Base-by-base conservation (phyloP, 331 rosid genomes). In the Quercus tomentella region DNA sequence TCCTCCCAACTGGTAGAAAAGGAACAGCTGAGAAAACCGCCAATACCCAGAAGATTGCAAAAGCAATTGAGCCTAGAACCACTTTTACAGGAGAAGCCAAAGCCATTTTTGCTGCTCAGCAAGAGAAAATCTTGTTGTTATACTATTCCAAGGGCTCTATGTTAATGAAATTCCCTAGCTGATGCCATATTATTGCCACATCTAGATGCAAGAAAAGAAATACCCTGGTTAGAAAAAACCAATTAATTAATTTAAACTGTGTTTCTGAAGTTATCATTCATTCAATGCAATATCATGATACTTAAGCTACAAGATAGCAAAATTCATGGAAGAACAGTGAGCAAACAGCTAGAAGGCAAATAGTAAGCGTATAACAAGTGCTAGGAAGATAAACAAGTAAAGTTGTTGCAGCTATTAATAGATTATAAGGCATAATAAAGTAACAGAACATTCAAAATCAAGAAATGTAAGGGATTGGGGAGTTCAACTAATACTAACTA, bases 1-100 rank as follows among this genome's bases (percentile, higher is more conserved):
- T 91, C 80, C 98, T 87, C 4, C 98, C 97, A 71, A 91, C 78
- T 2, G 97, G 97, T 62, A 94, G 85, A 72, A 89, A 88, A 30
- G 98, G 97, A 26, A 94, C 94, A 43, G 97, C 91, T 0, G 97
- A 94, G 75, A 94, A 92, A 70, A 92, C 92, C 11, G 97, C 98
- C 77, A 94, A 68, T 31, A 89, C 79, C 98, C 98, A 92, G 80
- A 94, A 94, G 33, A 88, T 43, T 73, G 84, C 93, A 79, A 94
- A 91, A 70, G 92, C 97, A n/a, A 87, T 77, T 16, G 95, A 91
- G 56, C 98, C 97, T 2, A 94, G 81, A 23, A 91, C 79, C 52
- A 92, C 91, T 87, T 92, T 94, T 51, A 83, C 93, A 76, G 84
- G 22, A n/a, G 91, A 65, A 72, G 93, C 95, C 78, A 91, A 81